Conservation (phyloP, 139 green algal genomes). For the Dunaliella sp. region DNA sequence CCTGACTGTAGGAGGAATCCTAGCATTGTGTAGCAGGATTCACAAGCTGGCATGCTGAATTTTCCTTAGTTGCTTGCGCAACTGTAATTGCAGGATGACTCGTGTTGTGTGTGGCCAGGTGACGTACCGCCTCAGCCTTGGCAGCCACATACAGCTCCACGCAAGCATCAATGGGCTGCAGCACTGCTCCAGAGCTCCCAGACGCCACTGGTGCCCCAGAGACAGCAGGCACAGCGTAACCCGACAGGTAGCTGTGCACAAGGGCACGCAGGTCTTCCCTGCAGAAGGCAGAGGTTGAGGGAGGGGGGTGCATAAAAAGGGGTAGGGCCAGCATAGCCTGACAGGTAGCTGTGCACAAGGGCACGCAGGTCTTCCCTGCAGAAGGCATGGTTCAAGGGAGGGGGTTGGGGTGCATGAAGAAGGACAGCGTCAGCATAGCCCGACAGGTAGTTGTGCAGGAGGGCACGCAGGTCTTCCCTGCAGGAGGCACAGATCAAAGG, state of each 20-base stretch:
- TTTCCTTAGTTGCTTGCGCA: too few species aligned
- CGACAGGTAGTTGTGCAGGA: constrained; percentile 80
- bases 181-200: background rate
- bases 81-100: too few species aligned
- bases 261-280: constrained; percentile 85
- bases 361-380: constrained; percentile 84
- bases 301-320: background rate
- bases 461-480: constrained; percentile 80
- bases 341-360: constrained; percentile 81
- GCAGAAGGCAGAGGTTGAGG: too few species aligned
- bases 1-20: too few species aligned
- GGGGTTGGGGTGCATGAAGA: background rate
- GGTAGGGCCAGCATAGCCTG: constrained; percentile 15
- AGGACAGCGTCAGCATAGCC: constrained; percentile 12
- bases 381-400: too few species aligned
- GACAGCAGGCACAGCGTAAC: constrained; percentile 8
- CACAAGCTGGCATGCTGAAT: too few species aligned
- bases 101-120: too few species aligned
- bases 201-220: background rate
- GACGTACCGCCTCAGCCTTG: constrained; percentile 73
- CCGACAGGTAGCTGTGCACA: constrained; percentile 74
- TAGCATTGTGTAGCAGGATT: too few species aligned
- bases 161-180: constrained; percentile 66
- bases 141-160: constrained; percentile 93
- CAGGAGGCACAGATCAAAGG: too few species aligned